These are phyloP conservation scores for Aureobasidium pullulans DNA, from an alignment of 2,329 filamentous ascomycete genomes.

Conservation along the genomic window DNA sequence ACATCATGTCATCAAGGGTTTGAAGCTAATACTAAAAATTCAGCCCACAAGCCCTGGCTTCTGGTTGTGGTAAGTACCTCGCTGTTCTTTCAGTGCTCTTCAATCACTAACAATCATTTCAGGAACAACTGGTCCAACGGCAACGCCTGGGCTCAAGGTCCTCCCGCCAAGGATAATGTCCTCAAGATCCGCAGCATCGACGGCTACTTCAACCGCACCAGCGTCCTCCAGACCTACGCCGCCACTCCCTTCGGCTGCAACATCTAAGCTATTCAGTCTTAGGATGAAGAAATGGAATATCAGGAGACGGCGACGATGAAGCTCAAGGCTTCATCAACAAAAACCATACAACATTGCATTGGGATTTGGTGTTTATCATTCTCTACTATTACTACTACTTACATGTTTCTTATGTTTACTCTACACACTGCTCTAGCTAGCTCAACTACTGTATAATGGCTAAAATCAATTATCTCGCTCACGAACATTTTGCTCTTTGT, in stretches of 20 bases:
- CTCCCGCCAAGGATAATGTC: constrained; percentile 55
- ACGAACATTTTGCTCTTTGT: background rate
- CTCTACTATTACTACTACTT: background rate
- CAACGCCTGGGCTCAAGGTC: constrained; percentile 65
- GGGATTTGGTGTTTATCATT: background rate
- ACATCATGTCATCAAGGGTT: too few relatives aligned
- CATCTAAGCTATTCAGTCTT: background rate
- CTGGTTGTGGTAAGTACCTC: constrained; percentile 28
- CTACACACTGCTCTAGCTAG: background rate
- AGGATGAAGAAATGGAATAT: background rate
- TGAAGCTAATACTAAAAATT: too few relatives aligned
- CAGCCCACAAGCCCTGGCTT: constrained; percentile 53
- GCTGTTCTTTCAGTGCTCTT: too few relatives aligned
- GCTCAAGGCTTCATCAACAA: too few relatives aligned
- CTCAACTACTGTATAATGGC: background rate
- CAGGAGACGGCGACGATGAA: background rate
- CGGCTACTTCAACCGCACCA: constrained; percentile 1
- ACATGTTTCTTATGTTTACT: background rate
- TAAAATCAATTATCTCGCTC: background rate
- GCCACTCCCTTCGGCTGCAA: background rate
- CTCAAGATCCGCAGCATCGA: constrained; percentile 58
- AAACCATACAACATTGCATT: background rate
- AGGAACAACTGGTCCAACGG: constrained; percentile 63
- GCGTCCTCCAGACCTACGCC: background rate
- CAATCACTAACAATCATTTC: too few relatives aligned